Evolutionary conservation across 495 filamentous ascomycete genomes (phyloP).

Genomic region (Neurospora tetrasperma): DNA sequence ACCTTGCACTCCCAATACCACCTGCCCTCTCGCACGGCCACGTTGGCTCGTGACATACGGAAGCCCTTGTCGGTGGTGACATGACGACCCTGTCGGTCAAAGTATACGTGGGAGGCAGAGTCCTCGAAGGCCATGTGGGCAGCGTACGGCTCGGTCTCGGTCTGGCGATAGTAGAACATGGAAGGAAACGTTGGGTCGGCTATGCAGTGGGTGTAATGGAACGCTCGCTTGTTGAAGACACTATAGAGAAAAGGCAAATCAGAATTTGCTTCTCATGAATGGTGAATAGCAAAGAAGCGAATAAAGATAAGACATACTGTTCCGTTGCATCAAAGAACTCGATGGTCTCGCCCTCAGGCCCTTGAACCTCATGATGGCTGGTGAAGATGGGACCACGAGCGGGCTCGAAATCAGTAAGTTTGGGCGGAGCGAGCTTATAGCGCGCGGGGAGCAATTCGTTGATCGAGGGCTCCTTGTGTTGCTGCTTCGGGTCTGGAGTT

Average conservation of each 20-base stretch:
- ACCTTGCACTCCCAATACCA: constrained; percentile 94
- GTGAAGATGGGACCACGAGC: constrained; percentile 45
- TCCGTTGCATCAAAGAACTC: constrained; percentile 54
- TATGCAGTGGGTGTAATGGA: constrained; percentile 83
- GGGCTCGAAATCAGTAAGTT: constrained; percentile 47
- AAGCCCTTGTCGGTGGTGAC: constrained; percentile 74
- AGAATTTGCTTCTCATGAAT: background rate
- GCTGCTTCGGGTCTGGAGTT: constrained; percentile 47
- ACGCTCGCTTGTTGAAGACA: constrained; percentile 84
- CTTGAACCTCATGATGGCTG: constrained; percentile 35
- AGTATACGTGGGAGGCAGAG: constrained; percentile 64
- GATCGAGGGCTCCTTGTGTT: constrained; percentile 36
- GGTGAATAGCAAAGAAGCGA: background rate
- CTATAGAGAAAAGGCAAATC: constrained; percentile 30
- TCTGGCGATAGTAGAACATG: constrained; percentile 80
- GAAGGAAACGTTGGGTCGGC: constrained; percentile 78
- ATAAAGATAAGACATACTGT: constrained; percentile 40
- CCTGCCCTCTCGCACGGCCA: constrained; percentile 79
- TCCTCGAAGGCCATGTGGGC: constrained; percentile 88
- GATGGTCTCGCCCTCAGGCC: constrained; percentile 35
- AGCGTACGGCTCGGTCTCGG: constrained; percentile 71
- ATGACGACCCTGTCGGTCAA: constrained; percentile 48
- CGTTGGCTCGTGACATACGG: constrained; percentile 77
- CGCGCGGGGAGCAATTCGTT: constrained; percentile 40
- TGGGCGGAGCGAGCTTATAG: constrained; percentile 50